Percentiles rank a stretch among this genome's conserved stretches.
phyloP scores from a whole-genome alignment of 768 basidiomycete species.

The Galerina sulciceps region DNA sequence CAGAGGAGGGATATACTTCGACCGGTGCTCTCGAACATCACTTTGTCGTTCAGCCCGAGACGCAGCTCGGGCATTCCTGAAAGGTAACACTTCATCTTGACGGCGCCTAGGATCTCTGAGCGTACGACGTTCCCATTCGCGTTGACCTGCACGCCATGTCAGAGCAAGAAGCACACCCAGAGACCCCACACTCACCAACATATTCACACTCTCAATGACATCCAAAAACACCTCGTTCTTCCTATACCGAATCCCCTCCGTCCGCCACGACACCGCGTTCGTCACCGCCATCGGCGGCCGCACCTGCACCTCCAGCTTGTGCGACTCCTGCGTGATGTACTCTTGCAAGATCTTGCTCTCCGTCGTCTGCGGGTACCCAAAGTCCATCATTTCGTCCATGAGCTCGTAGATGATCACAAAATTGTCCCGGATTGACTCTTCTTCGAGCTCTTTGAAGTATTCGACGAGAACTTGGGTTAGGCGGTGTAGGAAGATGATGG shows the following conservation, averaged over 20 bases:
- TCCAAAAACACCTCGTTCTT: constrained; percentile 99
- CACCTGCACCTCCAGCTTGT: constrained; percentile 93
- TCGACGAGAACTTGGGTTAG: constrained; percentile 92
- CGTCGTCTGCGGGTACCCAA: constrained; percentile 98
- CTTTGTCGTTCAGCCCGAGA: constrained; percentile 96
- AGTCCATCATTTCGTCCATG: constrained; percentile 99
- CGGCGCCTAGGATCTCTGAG: constrained; percentile 95
- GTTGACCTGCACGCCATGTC: constrained; percentile 77
- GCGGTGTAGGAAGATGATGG: constrained; percentile 95
- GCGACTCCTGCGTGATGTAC: constrained; percentile 98
- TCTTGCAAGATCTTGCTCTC: constrained; percentile 99
- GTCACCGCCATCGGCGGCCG: constrained; percentile 97
- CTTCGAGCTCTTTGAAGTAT: constrained; percentile 99
- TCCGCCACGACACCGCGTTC: constrained; percentile 98
- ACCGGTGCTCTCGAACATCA: constrained; percentile 98
- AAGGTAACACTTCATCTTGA: constrained; percentile 99
- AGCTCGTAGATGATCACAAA: constrained; percentile 99
- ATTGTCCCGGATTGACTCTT: constrained; percentile 98
- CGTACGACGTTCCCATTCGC: constrained; percentile 96
- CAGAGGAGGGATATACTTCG: constrained; percentile 65
- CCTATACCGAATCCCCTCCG: constrained; percentile 94
- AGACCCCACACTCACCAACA: constrained; percentile 84
- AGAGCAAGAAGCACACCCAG: too few species aligned
- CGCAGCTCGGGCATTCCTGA: constrained; percentile 99
- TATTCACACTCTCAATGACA: constrained; percentile 96